Base-by-base conservation (phyloP, 2,329 filamentous ascomycete genomes). In the Hymenoscyphus scutula region DNA sequence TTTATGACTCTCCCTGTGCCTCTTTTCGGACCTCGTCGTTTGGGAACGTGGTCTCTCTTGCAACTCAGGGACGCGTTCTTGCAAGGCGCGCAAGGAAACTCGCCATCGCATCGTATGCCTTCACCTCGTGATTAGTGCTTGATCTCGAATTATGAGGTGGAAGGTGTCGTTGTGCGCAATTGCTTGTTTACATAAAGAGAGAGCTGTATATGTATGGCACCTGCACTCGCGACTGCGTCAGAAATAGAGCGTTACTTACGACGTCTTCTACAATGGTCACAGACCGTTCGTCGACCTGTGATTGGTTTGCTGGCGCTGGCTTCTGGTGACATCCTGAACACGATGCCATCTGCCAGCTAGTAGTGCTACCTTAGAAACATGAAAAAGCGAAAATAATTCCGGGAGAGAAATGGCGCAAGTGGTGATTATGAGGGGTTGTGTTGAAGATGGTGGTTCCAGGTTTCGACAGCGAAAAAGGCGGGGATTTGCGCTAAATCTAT, bases 1-100 rank as follows among this genome's bases (percentile, higher is more conserved):
- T 84, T 85, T 62, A 88, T 84, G 48, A 88, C 84, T 67, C 85
- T 83, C 37, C 85, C 85, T 64, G 83, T 80, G 57, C 83, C 84
- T 30, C 83, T 82, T 70, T 87, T 88, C 13, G 85, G 85, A 2
- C 85, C 85, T 68, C 86, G 83, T 74, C 86, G 87, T 73, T 85
- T 83, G 15, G 85, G 85, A 53, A 88, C 81, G 69, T 86, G 84
- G 69, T 87, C 85, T 72, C 85, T 84, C 67, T 84, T 87, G 76
- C 85, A 88, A n/a, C 77, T 80, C 64, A 88, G 78, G 27, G 82
- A 80, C 32, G 84, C 83, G 62, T 81, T 81, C 59, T 79, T 74
- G 73, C 85, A 88, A 70, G 86, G 86, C 73, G 84, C 83, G 76
- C 85, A 88, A 4, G 84, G 82, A 56, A 75, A 77, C 58, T 75